Evolutionary conservation across 2,329 filamentous ascomycete genomes (phyloP).

Genomic region (Claviceps sp.): DNA sequence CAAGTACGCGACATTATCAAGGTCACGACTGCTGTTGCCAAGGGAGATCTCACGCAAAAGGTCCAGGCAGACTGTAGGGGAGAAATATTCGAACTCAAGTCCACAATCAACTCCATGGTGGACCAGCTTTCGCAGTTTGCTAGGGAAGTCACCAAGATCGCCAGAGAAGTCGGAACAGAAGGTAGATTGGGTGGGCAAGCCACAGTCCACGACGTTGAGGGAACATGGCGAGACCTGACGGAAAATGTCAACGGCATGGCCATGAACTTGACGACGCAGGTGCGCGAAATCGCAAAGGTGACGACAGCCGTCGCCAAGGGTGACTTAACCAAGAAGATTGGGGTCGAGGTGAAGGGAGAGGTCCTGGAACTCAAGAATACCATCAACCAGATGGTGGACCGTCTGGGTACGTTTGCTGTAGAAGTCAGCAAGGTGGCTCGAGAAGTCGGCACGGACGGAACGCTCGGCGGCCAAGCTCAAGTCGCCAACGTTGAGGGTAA

Average conservation of each 20-base stretch:
- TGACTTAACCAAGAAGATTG: slow-evolving; percentile 91
- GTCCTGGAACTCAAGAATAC: slow-evolving; percentile 93
- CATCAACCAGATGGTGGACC: slow-evolving; percentile 98
- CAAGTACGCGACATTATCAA: slow-evolving; percentile 92
- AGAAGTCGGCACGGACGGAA: slow-evolving; percentile 93
- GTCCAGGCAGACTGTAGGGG: slow-evolving; percentile 86
- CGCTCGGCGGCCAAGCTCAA: slow-evolving; percentile 82
- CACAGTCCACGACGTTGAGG: slow-evolving; percentile 89
- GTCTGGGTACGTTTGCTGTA: slow-evolving; percentile 87
- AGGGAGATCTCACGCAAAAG: slow-evolving; percentile 90
- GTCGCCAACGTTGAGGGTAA: slow-evolving; percentile 94
- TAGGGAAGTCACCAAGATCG: slow-evolving; percentile 91
- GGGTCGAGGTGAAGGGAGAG: slow-evolving; percentile 84
- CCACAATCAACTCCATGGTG: slow-evolving; percentile 98
- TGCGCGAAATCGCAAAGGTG: slow-evolving; percentile 92
- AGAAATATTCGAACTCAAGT: slow-evolving; percentile 89
- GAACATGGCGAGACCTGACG: slow-evolving; percentile 92
- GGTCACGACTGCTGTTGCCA: slow-evolving; percentile 58
- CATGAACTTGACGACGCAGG: slow-evolving; percentile 94
- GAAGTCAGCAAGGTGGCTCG: slow-evolving; percentile 92
- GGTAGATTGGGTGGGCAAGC: slow-evolving; percentile 89
- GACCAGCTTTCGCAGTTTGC: slow-evolving; percentile 95
- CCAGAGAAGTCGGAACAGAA: slow-evolving; percentile 91
- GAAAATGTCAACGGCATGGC: slow-evolving; percentile 97
- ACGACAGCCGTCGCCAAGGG: slow-evolving; percentile 90